Base-by-base conservation (phyloP, 768 basidiomycete species). In the Boletus pseudo-olivaceus region DNA sequence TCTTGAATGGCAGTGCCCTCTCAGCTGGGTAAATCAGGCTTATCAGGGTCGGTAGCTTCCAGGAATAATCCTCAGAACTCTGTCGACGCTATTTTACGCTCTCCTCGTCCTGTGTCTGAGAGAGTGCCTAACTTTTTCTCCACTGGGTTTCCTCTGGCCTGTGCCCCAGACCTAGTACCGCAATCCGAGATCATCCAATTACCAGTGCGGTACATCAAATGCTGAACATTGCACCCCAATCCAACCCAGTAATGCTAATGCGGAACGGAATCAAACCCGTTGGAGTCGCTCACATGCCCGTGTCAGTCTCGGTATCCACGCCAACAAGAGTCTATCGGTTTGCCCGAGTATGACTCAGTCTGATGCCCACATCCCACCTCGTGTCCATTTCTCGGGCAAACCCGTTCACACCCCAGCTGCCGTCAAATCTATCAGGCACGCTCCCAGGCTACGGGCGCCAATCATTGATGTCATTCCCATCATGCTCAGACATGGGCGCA, bases 1-100 rank as follows among this genome's bases (percentile, higher is more conserved):
- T 12, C 46, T 20, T 3, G n/a, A 43, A 53, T 59, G 67, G 67
- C 68, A 42, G 59, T 70, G 67, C 56, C 51, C 51, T 30, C 23
- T 39, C 44, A 44, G 46, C 57, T 50, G 57, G 34, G 53, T 54
- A 61, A 65, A 65, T 62, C 59, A 6, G 55, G 53, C 42, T 44
- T 29, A 23, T 55, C 60, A 53, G 53, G 60, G 53, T 34, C 43
- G 19, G 26, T 9, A 40, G 8, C 39, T 37, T 34, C 55, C 58
- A 59, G 47, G 23, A 35, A 7, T 12, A 6, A 34, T 17, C 10
- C 3, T 2, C 20, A 29, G 27, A n/a, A 29, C 26, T 29, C 29
- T 30, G 43, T 51, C n/a, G n/a, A 10, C 5, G 7, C 39, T 42
- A 49, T 49, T 33, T 32, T 41, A 5, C 20, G 33, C 15, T 11